Evolutionary conservation across 768 basidiomycete genomes (phyloP).

Genomic region (Pulveroboletus sp.): DNA sequence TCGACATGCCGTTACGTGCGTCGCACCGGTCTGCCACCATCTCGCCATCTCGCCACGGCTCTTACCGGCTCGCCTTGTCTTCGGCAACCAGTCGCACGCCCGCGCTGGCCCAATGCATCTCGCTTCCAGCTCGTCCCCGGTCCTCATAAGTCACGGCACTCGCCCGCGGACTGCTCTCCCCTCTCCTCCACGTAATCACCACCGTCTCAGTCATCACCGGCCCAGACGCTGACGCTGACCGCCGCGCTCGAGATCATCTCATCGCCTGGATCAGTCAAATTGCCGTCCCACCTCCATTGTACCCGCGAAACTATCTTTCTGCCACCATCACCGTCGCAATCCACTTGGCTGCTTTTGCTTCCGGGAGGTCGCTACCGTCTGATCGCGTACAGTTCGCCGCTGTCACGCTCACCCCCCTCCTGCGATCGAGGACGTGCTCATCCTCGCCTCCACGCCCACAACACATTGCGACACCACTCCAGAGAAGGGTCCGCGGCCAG

Average conservation of each 20-base stretch:
- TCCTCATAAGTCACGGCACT: no score
- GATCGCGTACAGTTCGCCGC: conserved; percentile 12
- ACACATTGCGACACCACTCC: no score
- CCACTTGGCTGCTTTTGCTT: background rate
- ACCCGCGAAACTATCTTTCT: conserved; percentile 11
- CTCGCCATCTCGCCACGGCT: background rate
- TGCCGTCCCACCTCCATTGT: no score
- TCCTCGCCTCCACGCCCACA: background rate
- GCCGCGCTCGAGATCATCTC: background rate
- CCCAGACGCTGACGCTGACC: no score
- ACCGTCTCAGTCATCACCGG: no score
- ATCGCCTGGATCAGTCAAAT: no score
- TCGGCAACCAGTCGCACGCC: conserved; percentile 3
- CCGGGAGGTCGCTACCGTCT: conserved; percentile 1
- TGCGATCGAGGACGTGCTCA: background rate
- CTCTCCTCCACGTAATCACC: no score
- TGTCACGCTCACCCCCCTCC: background rate
- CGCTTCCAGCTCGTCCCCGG: no score
- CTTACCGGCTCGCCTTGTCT: background rate
- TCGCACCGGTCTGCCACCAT: no score
- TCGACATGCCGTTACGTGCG: background rate
- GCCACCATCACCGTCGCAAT: background rate
- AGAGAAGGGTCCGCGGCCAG: no score
- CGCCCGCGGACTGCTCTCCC: no score
- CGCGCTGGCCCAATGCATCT: background rate